Percentiles rank a stretch among this genome's conserved stretches.
Evolutionary conservation across 768 basidiomycete species (phyloP).

Genomic region (Pisolithus marmoratus): DNA sequence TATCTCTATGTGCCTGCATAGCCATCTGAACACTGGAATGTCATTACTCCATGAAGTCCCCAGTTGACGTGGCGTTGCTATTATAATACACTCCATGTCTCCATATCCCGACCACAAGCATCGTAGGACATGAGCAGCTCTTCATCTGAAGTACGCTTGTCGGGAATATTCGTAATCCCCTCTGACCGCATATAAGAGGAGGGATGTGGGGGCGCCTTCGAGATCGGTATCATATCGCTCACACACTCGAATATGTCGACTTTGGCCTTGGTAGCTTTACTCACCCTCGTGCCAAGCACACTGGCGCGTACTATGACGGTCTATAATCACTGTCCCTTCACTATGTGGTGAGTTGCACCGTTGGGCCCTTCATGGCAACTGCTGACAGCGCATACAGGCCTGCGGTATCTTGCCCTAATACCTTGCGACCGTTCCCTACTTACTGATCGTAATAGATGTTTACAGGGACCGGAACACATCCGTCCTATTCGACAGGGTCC

Average conservation of each 20-base stretch:
- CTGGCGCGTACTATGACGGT: slow-evolving; percentile 49
- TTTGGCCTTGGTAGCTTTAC: slow-evolving; percentile 5
- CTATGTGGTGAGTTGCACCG: slow-evolving; percentile 42
- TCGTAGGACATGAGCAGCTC: too few species aligned
- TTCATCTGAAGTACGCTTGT: too few species aligned
- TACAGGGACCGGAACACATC: slow-evolving; percentile 47
- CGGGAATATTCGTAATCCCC: too few species aligned
- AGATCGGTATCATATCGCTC: neutral
- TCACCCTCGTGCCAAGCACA: slow-evolving; percentile 19
- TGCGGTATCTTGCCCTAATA: slow-evolving; percentile 26
- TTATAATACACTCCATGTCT: too few species aligned
- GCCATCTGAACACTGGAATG: too few species aligned
- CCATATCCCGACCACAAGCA: too few species aligned
- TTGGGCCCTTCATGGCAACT: neutral
- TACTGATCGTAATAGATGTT: slow-evolving; percentile 36
- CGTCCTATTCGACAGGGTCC: slow-evolving; percentile 38
- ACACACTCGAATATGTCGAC: neutral
- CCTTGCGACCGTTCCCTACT: too few species aligned
- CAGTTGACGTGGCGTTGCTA: too few species aligned
- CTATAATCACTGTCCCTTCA: slow-evolving; percentile 55
- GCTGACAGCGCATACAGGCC: slow-evolving; percentile 28
- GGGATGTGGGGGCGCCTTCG: neutral
- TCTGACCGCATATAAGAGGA: too few species aligned
- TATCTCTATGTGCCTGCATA: too few species aligned
- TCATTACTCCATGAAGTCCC: too few species aligned